Base-by-base conservation (phyloP, 2,329 filamentous ascomycete genomes). In the Pseudocercospora ulei region DNA sequence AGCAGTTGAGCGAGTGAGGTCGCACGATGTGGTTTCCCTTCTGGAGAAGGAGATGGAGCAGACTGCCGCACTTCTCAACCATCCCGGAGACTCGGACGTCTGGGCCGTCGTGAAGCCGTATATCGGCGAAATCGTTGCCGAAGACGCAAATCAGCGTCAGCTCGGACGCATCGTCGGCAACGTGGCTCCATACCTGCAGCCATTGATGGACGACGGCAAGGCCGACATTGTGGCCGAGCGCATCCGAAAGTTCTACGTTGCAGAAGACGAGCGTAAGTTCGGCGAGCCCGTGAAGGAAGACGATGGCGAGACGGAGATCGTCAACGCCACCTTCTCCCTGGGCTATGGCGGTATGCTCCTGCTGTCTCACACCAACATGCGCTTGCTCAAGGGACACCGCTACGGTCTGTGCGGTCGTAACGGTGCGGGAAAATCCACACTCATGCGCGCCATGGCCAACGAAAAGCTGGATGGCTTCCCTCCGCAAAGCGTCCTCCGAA, bases 381-480 rank as follows among this genome's bases (percentile, higher is more conserved):
- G 86, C 26, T 76, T 98, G 5, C 74, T 96, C 56, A 95, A 96
- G 70, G 90, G 90, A 41, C 90, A 96, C 65, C 81, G 90, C 43
- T 98, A 98, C 60, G 90, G 90, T 62, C 82, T 98, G 11, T 95
- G 88, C 57, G 90, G 90, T 56, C 82, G 88, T 55, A 98, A 98
- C 62, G 90, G 90, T 68, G 86, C 87, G 41, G 90, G 90, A 59
- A 98, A 98, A 69, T 96, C 90, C n/a, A 98, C 90, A 1, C 74
- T 98, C 42, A 96, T 98, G 90, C 83, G 85, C 60, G 86, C 82
- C 61, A 98, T 98, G 56, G 83, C 90, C 35, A 81, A 81, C 43
- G 88, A 87, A 58, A 98, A 98, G 71, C 74, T 98, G 3, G 90
- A 98, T 64, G 90, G 90, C 5, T 98, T 98, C 68, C 90, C 90